Evolutionary conservation across 2,329 filamentous ascomycete genomes (phyloP), one percentile per base, ranked within the genome.

Genomic region (Onygenales sp.): DNA sequence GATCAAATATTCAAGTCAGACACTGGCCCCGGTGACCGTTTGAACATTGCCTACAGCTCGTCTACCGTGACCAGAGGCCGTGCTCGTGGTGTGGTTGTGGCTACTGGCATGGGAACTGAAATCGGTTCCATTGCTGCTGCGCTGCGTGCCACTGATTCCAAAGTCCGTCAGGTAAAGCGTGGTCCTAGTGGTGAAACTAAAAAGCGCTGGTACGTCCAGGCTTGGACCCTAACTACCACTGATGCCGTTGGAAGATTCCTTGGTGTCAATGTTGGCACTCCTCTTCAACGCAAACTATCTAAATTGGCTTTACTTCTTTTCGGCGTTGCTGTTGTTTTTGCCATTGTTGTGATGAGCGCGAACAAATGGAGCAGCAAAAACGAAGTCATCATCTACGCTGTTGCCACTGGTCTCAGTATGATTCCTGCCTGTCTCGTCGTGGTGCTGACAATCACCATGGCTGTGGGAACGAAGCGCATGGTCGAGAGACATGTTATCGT

Each of bases 251-350:
- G 81, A 4, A 74, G 77, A 39, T 85, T 88, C 63, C 73, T 87
- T 7, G 84, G 85, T 50, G 77, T 87, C 55, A 84, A 80, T 52
- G 78, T 85, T 10, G 85, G 85, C 46, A 87, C 85, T 9, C 85
- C 85, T 2, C 74, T 88, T 14, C 83, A 87, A 66, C 78, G 79
- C 60, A 86, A 85, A 62, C 73, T 88, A 13, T 85, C 83, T 47
- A 80, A 81, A 64, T 76, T 88, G 49, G 85, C 85, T 21, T 74
- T 87, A 14, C 66, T 85, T 2, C 76, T 87, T 1, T 87, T 88
- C 62, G 76, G 74, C 33, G 78, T 86, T 50, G 85, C 85, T 2
- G 78, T 88, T 10, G 61, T 87, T 31, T 85, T 84, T 57, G 84
- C 84, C 7, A 79, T 88, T 59, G 81, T 88, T 60, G 84, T 87